Base-by-base conservation (phyloP, 805 yeast species). In the Candida pini region DNA sequence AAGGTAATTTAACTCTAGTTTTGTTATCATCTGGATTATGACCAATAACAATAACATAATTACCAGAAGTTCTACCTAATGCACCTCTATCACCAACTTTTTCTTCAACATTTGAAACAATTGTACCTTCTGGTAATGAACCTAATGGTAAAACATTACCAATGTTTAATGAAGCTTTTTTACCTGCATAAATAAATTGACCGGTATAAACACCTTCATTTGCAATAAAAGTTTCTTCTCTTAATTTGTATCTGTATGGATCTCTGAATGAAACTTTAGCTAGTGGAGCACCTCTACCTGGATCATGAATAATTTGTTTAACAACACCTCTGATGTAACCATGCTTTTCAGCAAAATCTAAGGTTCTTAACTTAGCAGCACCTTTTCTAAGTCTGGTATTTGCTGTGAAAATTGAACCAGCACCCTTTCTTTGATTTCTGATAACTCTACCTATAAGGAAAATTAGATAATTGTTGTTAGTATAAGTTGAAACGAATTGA, bases 351-450 rank as follows among this genome's bases (percentile, higher is more conserved):
- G 97, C 95, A 64, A 79, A 90, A 75, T 92, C 97, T 70, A 90
- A 82, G 68, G 96, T 84, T 83, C 98, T 87, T 71, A 90, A 82
- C 86, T 90, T 90, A 69, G 98, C 98, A 69, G 98, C 97, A 72
- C 98, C 98, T 78, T 92, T 86, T 85, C 98, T 88, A 73, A 92
- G 86, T 77, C 97, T 90, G 81, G 97, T 90, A 92, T 90, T 95
- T 65, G 98, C 81, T 69, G 95, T 83, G 88, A 92, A 92, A 81
- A 92, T 88, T 65, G 97, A 90, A 69, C 98, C 97, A 73, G 96
- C 96, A 84, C 97, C 97, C 80, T 92, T 92, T 88, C 99, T 89
- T 83, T 92, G 99, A 83, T 92, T 92, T 79, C 98, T 95, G 80
- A 92, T 92, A 76, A 92, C 99, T 83, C 97, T 87, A 85, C 96